Base-by-base conservation (phyloP, 2,329 filamentous ascomycete genomes). In the Colletotrichum lupini region DNA sequence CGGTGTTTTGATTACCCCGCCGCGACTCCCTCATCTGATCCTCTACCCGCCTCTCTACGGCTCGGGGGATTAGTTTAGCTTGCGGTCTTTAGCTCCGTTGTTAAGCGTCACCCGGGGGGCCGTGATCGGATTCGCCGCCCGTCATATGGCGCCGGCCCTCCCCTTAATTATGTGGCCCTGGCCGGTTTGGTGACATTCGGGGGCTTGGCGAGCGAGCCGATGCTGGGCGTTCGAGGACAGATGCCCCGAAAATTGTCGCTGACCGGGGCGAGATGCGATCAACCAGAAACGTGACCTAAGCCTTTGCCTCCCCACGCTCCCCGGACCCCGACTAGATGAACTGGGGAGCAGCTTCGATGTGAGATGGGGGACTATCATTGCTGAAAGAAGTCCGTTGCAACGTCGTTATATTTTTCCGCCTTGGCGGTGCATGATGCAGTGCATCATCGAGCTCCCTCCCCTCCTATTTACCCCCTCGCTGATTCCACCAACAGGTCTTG, bases 321-420 rank as follows among this genome's bases (percentile, higher is more conserved):
- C 42, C 7, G 4, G 26, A 26, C 26, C 4, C 4, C 26, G 4
- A 26, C 26, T 26, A 5, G 1, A 26, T 26, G 26, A 26, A 26
- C 42, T n/a, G 42, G 19, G 19, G 37, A 19, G 5, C 32, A 7
- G 16, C 37, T 19, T 42, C 37, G 3, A 19, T 8, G 37, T 6
- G 37, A 6, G 2, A 7, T 42, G 37, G 37, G 37, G 37, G 16
- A 16, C 37, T 19, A 62, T 57, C 30, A 42, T 68, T 58, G 37
- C 19, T 67, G 19, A 11, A 53, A 67, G 32, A 14, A 57, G 22
- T 14, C 55, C 56, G 12, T 35, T 46, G 62, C 1, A 16, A 24
- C 56, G 57, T 37, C 52, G 11, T 19, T 46, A 7, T 56, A 63
- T 72, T 68, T 42, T 56, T 26, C 64, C 64, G 69, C 56, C 65